Evolutionary conservation across 2,329 filamentous ascomycete genomes (phyloP).

Genomic region (Clathrospora elynae): DNA sequence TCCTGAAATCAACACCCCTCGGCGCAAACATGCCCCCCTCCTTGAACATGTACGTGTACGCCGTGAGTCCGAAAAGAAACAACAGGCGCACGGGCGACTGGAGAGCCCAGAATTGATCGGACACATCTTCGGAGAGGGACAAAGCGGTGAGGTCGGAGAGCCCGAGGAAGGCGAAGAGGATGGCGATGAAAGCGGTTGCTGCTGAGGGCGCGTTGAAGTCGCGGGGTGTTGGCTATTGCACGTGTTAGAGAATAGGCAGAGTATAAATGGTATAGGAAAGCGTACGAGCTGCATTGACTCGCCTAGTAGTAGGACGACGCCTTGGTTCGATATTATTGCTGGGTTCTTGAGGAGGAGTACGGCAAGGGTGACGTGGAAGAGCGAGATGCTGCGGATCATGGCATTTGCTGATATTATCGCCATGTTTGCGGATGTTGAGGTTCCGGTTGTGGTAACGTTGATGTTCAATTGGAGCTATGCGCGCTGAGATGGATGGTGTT

Average conservation of each 20-base stretch:
- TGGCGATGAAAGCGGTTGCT: constrained; percentile 68
- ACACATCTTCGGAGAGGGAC: constrained; percentile 51
- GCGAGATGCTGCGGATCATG: constrained; percentile 78
- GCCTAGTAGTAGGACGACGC: constrained; percentile 78
- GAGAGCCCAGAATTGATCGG: constrained; percentile 55
- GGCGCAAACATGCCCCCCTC: constrained; percentile 55
- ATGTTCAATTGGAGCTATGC: constrained; percentile 1
- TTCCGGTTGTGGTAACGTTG: background rate
- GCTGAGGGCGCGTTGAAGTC: constrained; percentile 71
- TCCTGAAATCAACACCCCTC: constrained; percentile 30
- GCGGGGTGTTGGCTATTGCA: constrained; percentile 64
- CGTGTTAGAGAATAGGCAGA: constrained; percentile 2
- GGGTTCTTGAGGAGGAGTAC: constrained; percentile 83
- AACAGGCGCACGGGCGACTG: constrained; percentile 68
- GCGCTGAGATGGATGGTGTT: no score
- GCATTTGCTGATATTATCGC: constrained; percentile 78
- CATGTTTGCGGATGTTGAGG: constrained; percentile 59
- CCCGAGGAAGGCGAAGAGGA: constrained; percentile 69
- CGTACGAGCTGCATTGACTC: constrained; percentile 81
- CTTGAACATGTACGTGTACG: constrained; percentile 69
- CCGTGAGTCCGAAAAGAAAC: constrained; percentile 65
- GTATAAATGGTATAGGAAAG: background rate
- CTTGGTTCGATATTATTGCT: constrained; percentile 73
- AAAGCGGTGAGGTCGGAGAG: constrained; percentile 55
- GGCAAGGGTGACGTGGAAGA: constrained; percentile 83